Conservation (phyloP, 352 stramenopile genomes). For the Phytophthora sojae region DNA sequence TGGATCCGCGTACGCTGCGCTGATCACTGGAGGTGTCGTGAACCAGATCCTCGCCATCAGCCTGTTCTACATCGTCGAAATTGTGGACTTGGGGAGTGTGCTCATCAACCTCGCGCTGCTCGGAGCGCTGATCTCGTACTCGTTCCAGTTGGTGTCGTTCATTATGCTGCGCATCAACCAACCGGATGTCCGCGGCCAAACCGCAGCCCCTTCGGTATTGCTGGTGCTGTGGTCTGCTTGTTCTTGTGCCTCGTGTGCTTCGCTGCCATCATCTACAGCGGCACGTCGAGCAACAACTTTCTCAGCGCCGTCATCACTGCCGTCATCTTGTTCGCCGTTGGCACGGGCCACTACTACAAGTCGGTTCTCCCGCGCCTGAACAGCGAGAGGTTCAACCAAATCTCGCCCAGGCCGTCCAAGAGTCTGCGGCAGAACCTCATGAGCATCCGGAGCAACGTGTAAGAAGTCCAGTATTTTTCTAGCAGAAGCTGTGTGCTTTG, state of each 20-base stretch:
- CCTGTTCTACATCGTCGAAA: conserved; percentile 69
- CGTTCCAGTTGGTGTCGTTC: conserved; percentile 72
- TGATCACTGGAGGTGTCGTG: conserved; percentile 50
- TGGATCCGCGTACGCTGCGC: conserved; percentile 55
- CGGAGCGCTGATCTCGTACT: conserved; percentile 68
- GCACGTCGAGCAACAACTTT: conserved; percentile 63
- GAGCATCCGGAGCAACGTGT: conserved; percentile 33
- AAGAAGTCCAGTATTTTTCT: background rate
- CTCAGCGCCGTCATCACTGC: conserved; percentile 61
- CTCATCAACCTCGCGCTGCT: conserved; percentile 76
- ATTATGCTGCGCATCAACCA: conserved; percentile 63
- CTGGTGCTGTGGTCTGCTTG: conserved; percentile 57
- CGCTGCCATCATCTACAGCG: conserved; percentile 72
- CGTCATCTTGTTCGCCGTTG: conserved; percentile 55
- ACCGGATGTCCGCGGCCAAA: conserved; percentile 60
- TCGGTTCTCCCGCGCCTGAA: conserved; percentile 37
- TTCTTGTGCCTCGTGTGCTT: conserved; percentile 55
- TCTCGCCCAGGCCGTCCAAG: conserved; percentile 34
- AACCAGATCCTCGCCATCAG: conserved; percentile 53
- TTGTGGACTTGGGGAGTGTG: conserved; percentile 63
- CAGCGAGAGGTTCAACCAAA: conserved; percentile 18
- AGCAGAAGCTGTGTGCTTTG: too few species aligned
- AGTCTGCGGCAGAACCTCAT: conserved; percentile 43
- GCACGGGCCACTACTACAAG: conserved; percentile 53
- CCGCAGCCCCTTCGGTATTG: conserved; percentile 60